Evolutionary conservation across 1,139 yeast species (phyloP).

Genomic region (Debaryomyces subglobosus): DNA sequence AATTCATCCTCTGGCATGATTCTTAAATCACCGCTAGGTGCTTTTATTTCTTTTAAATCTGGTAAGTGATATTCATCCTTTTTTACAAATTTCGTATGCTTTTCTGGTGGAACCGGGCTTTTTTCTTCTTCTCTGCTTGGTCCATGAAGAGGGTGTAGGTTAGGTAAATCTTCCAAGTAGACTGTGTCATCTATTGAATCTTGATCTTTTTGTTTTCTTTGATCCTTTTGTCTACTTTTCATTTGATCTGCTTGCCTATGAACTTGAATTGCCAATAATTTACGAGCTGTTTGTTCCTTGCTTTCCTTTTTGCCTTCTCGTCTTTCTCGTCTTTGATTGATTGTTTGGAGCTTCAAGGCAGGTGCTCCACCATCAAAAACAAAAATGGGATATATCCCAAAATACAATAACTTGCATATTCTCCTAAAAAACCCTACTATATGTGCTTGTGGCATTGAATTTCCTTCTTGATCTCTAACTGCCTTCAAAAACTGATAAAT

Average conservation of each 20-base stretch:
- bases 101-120: conserved; percentile 6
- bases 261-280: conserved; percentile 76
- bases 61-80: conserved; percentile 90
- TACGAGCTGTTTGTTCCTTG: conserved; percentile 76
- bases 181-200: conserved; percentile 21
- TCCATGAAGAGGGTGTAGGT: conserved; percentile 23
- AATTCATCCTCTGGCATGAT: conserved; percentile 75
- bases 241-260: conserved; percentile 56
- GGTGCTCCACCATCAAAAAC: conserved; percentile 99
- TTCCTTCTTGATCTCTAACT: conserved; percentile 84
- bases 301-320: conserved; percentile 76
- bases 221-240: conserved; percentile 9
- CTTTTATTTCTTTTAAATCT: conserved; percentile 46
- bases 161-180: conserved; percentile 48
- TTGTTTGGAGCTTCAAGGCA: conserved; percentile 73
- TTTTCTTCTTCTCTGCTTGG: conserved; percentile 14
- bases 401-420: conserved; percentile 85
- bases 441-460: conserved; percentile 78
- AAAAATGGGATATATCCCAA: conserved; percentile 90
- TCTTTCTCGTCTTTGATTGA: conserved; percentile 66
- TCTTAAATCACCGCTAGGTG: conserved; percentile 61
- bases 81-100: conserved; percentile 26
- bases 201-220: neutral
- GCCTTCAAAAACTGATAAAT: conserved; percentile 96
- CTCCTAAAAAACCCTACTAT: conserved; percentile 92